Conservation (phyloP, 2,329 filamentous ascomycete species). For the Zymoseptoria passerinii region DNA sequence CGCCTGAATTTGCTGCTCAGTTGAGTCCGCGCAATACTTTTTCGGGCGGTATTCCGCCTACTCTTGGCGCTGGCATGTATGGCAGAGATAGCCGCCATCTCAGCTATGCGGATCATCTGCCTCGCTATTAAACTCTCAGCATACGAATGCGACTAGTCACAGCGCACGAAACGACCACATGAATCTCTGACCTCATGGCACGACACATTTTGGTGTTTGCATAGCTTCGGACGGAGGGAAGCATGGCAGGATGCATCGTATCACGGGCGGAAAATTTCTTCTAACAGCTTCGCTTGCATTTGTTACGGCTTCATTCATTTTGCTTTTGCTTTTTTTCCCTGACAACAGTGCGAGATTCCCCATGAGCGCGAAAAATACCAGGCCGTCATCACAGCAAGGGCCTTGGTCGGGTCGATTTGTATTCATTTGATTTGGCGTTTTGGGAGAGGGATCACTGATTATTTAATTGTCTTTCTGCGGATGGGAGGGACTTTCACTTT, state of each 20-base stretch:
- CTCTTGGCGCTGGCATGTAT: slow-evolving; percentile 21
- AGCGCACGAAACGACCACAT: background rate
- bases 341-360: slow-evolving; percentile 14
- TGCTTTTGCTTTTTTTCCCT: slow-evolving; percentile 6
- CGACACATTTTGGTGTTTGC: slow-evolving; percentile 3
- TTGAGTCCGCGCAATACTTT: slow-evolving; percentile 16
- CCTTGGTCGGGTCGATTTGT: background rate
- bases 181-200: slow-evolving; percentile 2
- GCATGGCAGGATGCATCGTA: background rate
- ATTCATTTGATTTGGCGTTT: slow-evolving; percentile 10
- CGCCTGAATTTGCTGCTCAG: slow-evolving; percentile 18
- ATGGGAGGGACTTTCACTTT: background rate
- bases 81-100: slow-evolving; percentile 13
- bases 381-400: background rate
- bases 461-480: background rate
- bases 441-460: background rate
- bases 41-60: slow-evolving; percentile 24
- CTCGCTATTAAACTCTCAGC: background rate
- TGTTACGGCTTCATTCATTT: slow-evolving; percentile 7
- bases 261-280: background rate
- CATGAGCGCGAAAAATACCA: slow-evolving; percentile 12
- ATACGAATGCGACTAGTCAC: background rate
- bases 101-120: slow-evolving; percentile 8
- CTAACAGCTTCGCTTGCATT: background rate
- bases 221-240: background rate